A percentile compares a stretch with the other conserved stretches of the same genome.
phyloP scores from a whole-genome alignment of 2,329 filamentous ascomycete species.

The Dactylonectria estremocensis region DNA sequence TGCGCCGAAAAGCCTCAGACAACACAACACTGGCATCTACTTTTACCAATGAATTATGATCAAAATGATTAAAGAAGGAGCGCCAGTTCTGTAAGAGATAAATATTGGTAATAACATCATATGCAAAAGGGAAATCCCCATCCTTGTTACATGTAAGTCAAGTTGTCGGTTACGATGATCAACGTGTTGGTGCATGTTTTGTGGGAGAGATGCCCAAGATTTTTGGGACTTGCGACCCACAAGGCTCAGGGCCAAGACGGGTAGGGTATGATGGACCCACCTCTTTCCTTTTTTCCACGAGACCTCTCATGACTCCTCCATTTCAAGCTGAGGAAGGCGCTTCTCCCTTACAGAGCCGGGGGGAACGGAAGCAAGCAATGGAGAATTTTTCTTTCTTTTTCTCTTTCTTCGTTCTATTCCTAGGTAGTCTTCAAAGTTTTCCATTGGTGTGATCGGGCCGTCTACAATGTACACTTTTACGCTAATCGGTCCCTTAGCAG shows the following conservation, averaged over 20 bases:
- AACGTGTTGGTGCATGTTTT: background rate
- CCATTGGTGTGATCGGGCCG: background rate
- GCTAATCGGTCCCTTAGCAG: background rate
- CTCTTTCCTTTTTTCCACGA: background rate
- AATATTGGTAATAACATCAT: too few relatives aligned
- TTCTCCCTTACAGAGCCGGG: conserved; percentile 3
- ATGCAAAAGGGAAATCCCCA: too few relatives aligned
- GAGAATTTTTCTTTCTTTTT: background rate
- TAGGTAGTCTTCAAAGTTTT: too few relatives aligned
- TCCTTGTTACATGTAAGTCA: too few relatives aligned
- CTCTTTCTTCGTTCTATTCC: too few relatives aligned
- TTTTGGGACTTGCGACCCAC: background rate
- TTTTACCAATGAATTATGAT: too few relatives aligned
- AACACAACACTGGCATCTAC: too few relatives aligned
- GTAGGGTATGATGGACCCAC: background rate
- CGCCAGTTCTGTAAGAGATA: too few relatives aligned
- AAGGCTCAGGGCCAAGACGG: background rate
- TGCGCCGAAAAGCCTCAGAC: background rate
- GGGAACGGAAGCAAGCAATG: background rate
- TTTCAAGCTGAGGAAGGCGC: background rate
- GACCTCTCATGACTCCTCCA: background rate
- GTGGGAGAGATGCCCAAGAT: background rate
- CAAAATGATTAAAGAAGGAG: too few relatives aligned
- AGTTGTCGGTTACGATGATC: background rate
- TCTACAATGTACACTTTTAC: background rate